A percentile compares a stretch with the other conserved stretches of the same genome.
Evolutionary conservation across 345 rosid genomes (phyloP).

Genomic region (Camelina neglecta): DNA sequence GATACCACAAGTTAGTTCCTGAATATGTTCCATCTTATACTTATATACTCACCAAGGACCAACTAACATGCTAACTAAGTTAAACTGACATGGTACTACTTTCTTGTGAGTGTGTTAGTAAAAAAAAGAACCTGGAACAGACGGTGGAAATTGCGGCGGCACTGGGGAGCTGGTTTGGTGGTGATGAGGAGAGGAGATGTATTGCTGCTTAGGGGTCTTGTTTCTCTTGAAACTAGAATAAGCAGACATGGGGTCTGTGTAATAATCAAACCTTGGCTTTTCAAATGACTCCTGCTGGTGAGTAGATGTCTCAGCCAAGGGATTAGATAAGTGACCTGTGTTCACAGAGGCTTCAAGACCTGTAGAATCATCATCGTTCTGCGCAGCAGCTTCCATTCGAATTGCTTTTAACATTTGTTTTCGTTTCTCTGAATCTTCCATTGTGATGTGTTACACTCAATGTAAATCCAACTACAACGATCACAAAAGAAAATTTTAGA

Average conservation of each 20-base stretch:
- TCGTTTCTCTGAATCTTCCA: constrained; percentile 86
- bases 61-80: constrained; percentile 18
- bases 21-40: constrained; percentile 1
- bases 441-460: constrained; percentile 17
- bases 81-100: neutral
- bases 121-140: constrained; percentile 42
- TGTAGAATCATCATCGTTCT: constrained; percentile 47
- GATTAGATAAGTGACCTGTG: constrained; percentile 61
- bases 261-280: constrained; percentile 68
- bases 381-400: constrained; percentile 68
- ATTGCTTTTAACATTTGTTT: constrained; percentile 73
- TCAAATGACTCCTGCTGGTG: constrained; percentile 45
- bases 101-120: neutral
- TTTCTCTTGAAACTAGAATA: constrained; percentile 63
- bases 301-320: constrained; percentile 57
- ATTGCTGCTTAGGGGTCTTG: constrained; percentile 41
- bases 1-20: constrained; percentile 1
- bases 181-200: constrained; percentile 42
- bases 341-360: constrained; percentile 42
- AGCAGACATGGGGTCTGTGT: constrained; percentile 83
- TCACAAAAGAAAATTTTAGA: neutral
- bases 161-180: constrained; percentile 30
- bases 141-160: constrained; percentile 39
- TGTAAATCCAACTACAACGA: constrained; percentile 13
- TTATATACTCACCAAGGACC: neutral